Conservation (phyloP, 2,329 filamentous ascomycete genomes). For the Botryotinia narcissicola region DNA sequence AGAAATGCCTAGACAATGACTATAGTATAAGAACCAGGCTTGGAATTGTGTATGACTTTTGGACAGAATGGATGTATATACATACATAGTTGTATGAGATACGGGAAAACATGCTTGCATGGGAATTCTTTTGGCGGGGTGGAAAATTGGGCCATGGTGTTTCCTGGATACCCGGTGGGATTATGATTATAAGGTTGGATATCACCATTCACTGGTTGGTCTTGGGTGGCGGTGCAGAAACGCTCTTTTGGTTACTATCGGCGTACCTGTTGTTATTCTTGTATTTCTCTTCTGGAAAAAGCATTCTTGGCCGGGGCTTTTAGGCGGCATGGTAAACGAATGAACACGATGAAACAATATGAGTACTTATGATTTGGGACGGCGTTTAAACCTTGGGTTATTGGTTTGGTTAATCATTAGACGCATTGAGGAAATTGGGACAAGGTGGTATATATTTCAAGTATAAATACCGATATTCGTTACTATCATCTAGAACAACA, state of each 20-base stretch:
- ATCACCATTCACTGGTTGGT: slow-evolving; percentile 1
- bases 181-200: neutral
- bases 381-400: neutral
- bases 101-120: neutral
- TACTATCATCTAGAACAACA: neutral
- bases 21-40: neutral
- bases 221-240: neutral
- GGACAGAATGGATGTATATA: neutral
- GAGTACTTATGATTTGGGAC: neutral
- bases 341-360: neutral
- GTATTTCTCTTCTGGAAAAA: neutral
- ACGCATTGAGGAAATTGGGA: neutral
- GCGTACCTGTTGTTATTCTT: neutral
- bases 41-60: neutral
- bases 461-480: neutral
- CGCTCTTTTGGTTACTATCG: neutral
- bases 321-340: neutral
- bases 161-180: slow-evolving; percentile 6
- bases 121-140: neutral
- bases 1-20: neutral
- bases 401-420: neutral
- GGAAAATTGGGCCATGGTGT: slow-evolving; percentile 7
- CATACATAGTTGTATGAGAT: neutral
- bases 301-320: neutral
- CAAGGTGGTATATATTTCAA: neutral